A percentile compares a stretch with the other conserved stretches of the same genome.
Evolutionary conservation across 2,329 filamentous ascomycete species (phyloP).

Genomic region (Cucurbitaria berberidis): DNA sequence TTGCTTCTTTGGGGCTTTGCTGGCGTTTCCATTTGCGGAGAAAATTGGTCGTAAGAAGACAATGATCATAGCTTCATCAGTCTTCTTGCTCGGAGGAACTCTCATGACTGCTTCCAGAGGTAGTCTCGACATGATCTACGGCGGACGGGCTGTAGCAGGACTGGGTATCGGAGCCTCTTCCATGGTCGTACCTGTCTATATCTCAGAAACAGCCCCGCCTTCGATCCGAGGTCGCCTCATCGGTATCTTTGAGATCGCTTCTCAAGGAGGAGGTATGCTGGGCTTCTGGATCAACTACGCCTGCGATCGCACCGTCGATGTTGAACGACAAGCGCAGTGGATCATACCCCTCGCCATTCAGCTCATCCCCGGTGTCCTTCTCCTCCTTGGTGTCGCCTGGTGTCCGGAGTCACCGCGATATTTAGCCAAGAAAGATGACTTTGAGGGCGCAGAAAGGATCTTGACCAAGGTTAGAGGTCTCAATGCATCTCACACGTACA

Average conservation of each 20-base stretch:
- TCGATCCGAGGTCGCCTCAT: slow-evolving; percentile 69
- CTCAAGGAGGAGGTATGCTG: slow-evolving; percentile 64
- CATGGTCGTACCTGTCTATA: slow-evolving; percentile 48
- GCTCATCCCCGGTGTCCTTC: slow-evolving; percentile 49
- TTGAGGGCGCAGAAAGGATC: slow-evolving; percentile 50
- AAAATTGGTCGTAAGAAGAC: slow-evolving; percentile 57
- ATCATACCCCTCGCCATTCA: slow-evolving; percentile 64
- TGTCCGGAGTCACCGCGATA: slow-evolving; percentile 48
- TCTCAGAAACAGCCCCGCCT: slow-evolving; percentile 59
- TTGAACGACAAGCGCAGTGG: slow-evolving; percentile 62
- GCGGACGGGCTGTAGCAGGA: slow-evolving; percentile 47
- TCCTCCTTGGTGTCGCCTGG: slow-evolving; percentile 46
- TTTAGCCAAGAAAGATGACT: slow-evolving; percentile 36
- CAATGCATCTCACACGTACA: slow-evolving; percentile 49
- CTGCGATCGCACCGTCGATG: slow-evolving; percentile 50
- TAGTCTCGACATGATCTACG: slow-evolving; percentile 46
- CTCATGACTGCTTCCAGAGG: slow-evolving; percentile 49
- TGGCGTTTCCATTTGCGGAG: slow-evolving; percentile 56
- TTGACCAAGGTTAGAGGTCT: slow-evolving; percentile 56
- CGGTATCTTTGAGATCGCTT: slow-evolving; percentile 71
- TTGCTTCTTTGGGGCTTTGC: slow-evolving; percentile 49
- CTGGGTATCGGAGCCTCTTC: slow-evolving; percentile 48
- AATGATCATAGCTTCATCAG: slow-evolving; percentile 53
- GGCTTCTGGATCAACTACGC: slow-evolving; percentile 55
- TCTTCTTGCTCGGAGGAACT: slow-evolving; percentile 53